phyloP scores from a whole-genome alignment of 306 rosid genomes.

The Prunus padus region DNA sequence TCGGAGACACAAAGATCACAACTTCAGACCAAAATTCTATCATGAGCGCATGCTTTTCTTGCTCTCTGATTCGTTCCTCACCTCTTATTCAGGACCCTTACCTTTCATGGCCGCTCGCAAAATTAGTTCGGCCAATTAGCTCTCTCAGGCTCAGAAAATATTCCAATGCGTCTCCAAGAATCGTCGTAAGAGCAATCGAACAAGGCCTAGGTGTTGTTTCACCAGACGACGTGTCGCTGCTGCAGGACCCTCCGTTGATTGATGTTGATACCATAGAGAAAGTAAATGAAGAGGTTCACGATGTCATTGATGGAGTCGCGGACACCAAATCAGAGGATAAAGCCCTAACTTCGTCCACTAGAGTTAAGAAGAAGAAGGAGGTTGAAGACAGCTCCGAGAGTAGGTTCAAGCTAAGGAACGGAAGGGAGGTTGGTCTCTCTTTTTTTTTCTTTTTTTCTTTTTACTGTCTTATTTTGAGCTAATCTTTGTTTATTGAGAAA shows the following conservation, averaged over 20 bases:
- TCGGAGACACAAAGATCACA: neutral
- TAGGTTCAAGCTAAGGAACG: slow-evolving; percentile 81
- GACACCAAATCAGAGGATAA: slow-evolving; percentile 25
- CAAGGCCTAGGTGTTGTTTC: slow-evolving; percentile 20
- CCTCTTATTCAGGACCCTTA: slow-evolving; percentile 24
- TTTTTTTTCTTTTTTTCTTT: no score
- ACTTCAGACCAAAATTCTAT: neutral
- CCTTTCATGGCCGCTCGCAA: slow-evolving; percentile 20
- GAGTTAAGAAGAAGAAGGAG: slow-evolving; percentile 49
- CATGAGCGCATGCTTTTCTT: slow-evolving; percentile 44
- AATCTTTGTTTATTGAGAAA: slow-evolving; percentile 1
- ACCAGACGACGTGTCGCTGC: slow-evolving; percentile 18
- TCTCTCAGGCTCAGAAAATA: slow-evolving; percentile 10
- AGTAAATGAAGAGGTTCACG: slow-evolving; percentile 15
- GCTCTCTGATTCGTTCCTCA: slow-evolving; percentile 36
- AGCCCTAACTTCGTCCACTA: slow-evolving; percentile 26
- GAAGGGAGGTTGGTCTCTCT: slow-evolving; percentile 60
- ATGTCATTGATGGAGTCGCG: slow-evolving; percentile 22
- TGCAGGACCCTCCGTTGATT: neutral
- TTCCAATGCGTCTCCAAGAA: neutral
- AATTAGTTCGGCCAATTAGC: slow-evolving; percentile 30
- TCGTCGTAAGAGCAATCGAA: slow-evolving; percentile 27
- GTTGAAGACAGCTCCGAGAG: slow-evolving; percentile 39
- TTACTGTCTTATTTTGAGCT: neutral
- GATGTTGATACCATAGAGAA: slow-evolving; percentile 1